phyloP scores from a whole-genome alignment of 768 basidiomycete species.

The Mycena leptocephala region DNA sequence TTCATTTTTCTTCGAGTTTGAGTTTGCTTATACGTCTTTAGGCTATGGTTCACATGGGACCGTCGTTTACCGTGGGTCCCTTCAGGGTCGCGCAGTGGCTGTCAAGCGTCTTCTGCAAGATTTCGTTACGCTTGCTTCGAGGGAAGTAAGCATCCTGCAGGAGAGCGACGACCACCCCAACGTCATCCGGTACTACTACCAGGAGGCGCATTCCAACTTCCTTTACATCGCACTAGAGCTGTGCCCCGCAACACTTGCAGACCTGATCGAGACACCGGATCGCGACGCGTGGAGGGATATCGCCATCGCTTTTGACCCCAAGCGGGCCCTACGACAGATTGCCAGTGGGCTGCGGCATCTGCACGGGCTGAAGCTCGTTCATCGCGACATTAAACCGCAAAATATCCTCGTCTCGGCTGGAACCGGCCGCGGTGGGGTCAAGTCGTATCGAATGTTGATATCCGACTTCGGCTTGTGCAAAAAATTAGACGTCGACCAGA shows the following conservation, averaged over 20 bases:
- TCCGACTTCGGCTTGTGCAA: slow-evolving; percentile 99
- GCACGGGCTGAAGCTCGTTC: slow-evolving; percentile 95
- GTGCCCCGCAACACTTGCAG: slow-evolving; percentile 91
- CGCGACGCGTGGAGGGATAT: slow-evolving; percentile 82
- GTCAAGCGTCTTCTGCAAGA: slow-evolving; percentile 97
- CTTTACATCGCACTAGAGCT: slow-evolving; percentile 98
- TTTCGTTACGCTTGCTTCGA: slow-evolving; percentile 94
- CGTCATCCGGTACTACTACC: slow-evolving; percentile 98
- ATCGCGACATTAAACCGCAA: slow-evolving; percentile 98
- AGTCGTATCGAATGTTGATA: slow-evolving; percentile 86
- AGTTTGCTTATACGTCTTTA: slow-evolving; percentile 48
- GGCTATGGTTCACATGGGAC: slow-evolving; percentile 98
- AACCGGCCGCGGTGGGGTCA: slow-evolving; percentile 56
- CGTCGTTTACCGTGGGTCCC: slow-evolving; percentile 92
- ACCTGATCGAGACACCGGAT: slow-evolving; percentile 87
- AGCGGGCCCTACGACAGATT: slow-evolving; percentile 90
- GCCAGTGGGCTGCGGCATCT: slow-evolving; percentile 91
- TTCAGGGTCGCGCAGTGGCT: slow-evolving; percentile 98
- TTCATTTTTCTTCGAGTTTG: not conserved
- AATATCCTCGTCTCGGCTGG: slow-evolving; percentile 92
- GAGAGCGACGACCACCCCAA: slow-evolving; percentile 99
- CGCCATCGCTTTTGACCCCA: slow-evolving; percentile 84
- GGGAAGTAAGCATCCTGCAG: slow-evolving; percentile 95
- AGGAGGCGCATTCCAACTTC: slow-evolving; percentile 94
- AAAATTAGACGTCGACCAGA: slow-evolving; percentile 95